Evolutionary conservation across 2,329 filamentous ascomycete species (phyloP), one percentile per base, ranked within the genome.

Genomic region (Clarireedia hainanense): DNA sequence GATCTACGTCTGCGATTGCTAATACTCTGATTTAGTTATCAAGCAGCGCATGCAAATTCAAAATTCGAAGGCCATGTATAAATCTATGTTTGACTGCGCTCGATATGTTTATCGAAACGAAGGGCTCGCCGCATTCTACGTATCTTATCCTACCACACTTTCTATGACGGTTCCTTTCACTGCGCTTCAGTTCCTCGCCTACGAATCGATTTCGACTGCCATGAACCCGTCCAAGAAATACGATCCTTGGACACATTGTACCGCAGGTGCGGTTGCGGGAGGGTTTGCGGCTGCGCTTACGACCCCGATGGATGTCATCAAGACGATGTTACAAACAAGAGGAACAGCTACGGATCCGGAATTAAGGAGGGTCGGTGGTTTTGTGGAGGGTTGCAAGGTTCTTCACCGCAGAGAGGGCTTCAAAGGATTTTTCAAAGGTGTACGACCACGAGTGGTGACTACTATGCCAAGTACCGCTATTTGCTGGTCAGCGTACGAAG

Each of bases 401-500:
- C 55, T 70, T 45, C 60, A 91, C 71, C 81, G 83, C 65, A 84
- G 91, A 68, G 92, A 95, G 69, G 94, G 94, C 37, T 79, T 88
- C 66, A 78, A 76, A 56, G 94, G 94, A 3, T 99, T 97, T 74
- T 91, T 96, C 75, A 91, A 95, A 69, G 94, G 94, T 45, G 82
- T 96, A 69, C 85, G 88, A 65, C 94, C 94, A 47, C 81, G 94
- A 67, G 86, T 99, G 48, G 85, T 99, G 60, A 96, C 91, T 10
- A 96, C 94, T 1, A 97, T 97, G 88, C 94, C 94, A 20, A 96
- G 91, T 74, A 99, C 94, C 36, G 94, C 94, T n/a, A 99, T 99
- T 68, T 99, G 94, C 79, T 99, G 94, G 94, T 94, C 83, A 40
- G 82, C 82, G 30, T 86, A 86, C 64, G 83, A 86, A 66, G 83